phyloP scores from a whole-genome alignment of 2,329 filamentous ascomycete genomes.

The Colletotrichum eremochloae region DNA sequence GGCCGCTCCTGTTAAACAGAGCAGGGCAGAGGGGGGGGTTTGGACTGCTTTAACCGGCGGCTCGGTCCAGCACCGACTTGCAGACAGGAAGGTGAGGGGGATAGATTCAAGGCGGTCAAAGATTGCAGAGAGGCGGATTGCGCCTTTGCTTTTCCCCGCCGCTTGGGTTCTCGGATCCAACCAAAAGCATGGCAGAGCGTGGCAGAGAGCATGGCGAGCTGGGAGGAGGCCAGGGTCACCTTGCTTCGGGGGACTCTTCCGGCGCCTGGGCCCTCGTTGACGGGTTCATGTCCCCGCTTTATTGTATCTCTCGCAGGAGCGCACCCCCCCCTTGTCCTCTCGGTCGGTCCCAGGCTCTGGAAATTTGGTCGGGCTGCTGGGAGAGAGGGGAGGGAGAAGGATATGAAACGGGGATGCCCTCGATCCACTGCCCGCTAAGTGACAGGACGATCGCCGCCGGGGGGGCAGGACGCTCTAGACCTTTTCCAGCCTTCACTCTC shows the following conservation, averaged over 20 bases:
- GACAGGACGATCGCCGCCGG: conserved; percentile 40
- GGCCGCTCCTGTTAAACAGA: background rate
- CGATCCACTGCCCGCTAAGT: background rate
- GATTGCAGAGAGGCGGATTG: background rate
- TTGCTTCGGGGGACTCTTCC: conserved; percentile 30
- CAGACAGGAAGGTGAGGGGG: background rate
- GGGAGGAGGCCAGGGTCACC: background rate
- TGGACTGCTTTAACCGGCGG: conserved; percentile 9
- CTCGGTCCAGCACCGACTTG: background rate
- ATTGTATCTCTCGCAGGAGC: background rate
- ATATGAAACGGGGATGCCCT: conserved; percentile 23
- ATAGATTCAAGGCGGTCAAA: background rate
- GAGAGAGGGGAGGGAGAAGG: background rate
- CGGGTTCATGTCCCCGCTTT: background rate
- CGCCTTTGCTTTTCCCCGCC: background rate
- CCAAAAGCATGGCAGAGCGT: conserved; percentile 1
- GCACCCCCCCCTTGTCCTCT: background rate
- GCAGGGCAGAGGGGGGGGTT: background rate
- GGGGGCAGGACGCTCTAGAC: conserved; percentile 18
- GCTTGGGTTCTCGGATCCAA: conserved; percentile 22
- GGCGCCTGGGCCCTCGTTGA: conserved; percentile 23
- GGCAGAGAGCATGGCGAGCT: background rate
- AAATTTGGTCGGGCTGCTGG: conserved; percentile 3
- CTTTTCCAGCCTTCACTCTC: conserved; percentile 6
- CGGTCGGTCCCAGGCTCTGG: background rate